Percentiles rank a stretch among this genome's conserved stretches.
phyloP scores from a whole-genome alignment of 345 rosid genomes.

The Murraya paniculata region DNA sequence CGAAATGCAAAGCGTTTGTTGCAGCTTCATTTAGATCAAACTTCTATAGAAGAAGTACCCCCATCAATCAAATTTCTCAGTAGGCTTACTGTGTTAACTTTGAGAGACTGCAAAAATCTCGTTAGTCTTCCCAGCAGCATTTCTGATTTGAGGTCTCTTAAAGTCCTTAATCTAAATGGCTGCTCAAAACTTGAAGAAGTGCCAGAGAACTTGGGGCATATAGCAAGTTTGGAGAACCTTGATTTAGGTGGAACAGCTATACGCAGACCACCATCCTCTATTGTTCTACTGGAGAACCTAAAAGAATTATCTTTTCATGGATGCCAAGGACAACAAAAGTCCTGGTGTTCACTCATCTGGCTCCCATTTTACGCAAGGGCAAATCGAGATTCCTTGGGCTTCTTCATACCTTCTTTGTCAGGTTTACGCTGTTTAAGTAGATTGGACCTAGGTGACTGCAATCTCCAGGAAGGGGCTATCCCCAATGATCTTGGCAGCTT shows the following conservation, averaged over 20 bases:
- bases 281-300: not conserved
- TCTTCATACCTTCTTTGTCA: not conserved
- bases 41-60: not conserved
- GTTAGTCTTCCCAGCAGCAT: not conserved
- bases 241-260: constrained; percentile 9
- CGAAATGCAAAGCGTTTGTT: not conserved
- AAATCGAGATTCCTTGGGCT: not conserved
- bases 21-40: not conserved
- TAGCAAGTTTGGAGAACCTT: constrained; percentile 4
- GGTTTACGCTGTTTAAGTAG: not conserved
- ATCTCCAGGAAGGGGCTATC: not conserved
- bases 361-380: not conserved
- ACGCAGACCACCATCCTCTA: not conserved
- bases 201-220: constrained; percentile 2
- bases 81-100: not conserved
- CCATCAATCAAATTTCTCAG: not conserved
- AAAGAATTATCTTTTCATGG: not conserved
- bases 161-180: constrained; percentile 1
- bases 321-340: not conserved
- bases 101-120: not conserved
- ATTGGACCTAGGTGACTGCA: not conserved
- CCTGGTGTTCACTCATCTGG: not conserved
- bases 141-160: not conserved
- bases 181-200: not conserved
- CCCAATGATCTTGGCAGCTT: not conserved